Conservation (phyloP, 202 grass and related monocot species). For the Alloteropsis angusta region DNA sequence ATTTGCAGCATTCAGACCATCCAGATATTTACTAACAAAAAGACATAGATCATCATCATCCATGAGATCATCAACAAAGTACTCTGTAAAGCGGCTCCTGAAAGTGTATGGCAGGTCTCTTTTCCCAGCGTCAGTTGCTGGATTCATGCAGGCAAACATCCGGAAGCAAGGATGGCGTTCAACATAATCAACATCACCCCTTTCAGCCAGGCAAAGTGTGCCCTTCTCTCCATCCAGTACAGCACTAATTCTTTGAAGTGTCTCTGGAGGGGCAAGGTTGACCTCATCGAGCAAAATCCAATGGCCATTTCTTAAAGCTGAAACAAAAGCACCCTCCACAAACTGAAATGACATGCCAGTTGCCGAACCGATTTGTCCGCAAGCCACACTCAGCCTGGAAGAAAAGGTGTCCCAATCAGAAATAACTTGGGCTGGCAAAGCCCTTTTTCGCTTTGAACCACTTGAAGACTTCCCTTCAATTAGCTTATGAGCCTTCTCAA, state of each 20-base stretch:
- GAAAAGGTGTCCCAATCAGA: constrained; percentile 64
- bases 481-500: constrained; percentile 23
- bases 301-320: constrained; percentile 73
- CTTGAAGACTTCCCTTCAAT: constrained; percentile 10
- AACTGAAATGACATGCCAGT: constrained; percentile 71
- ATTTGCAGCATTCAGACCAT: constrained; percentile 33
- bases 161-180: constrained; percentile 70
- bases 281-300: constrained; percentile 99
- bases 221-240: constrained; percentile 79
- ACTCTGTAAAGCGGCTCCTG: constrained; percentile 91
- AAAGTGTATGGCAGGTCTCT: constrained; percentile 75
- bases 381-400: constrained; percentile 39
- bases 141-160: constrained; percentile 98
- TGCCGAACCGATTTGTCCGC: constrained; percentile 44
- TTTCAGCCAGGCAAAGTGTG: constrained; percentile 86
- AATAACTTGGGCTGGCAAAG: constrained; percentile 29
- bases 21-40: constrained; percentile 82
- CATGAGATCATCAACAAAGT: constrained; percentile 88
- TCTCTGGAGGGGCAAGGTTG: constrained; percentile 96
- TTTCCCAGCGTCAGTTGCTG: constrained; percentile 93
- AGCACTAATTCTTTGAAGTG: constrained; percentile 89
- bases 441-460: constrained; percentile 76
- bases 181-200: constrained; percentile 81
- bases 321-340: constrained; percentile 89
- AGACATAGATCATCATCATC: constrained; percentile 78